Evolutionary conservation across 164 flowering plant genomes (phyloP).

Genomic region (Magnolia kwangsiensis): DNA sequence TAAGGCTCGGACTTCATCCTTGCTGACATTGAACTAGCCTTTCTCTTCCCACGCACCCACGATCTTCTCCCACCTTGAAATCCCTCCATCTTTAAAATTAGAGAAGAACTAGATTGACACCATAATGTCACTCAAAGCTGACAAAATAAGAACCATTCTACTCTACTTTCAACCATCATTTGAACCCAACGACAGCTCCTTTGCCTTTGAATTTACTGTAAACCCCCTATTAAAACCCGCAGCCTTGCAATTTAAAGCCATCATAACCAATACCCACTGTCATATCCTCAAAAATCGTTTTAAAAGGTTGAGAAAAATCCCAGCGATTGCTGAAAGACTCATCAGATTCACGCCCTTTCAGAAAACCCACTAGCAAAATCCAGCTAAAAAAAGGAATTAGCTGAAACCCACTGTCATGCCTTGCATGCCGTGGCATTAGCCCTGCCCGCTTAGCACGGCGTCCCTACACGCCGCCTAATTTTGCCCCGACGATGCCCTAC

Average conservation of each 20-base stretch:
- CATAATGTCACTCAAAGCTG: slow-evolving; percentile 26
- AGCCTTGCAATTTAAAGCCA: slow-evolving; percentile 52
- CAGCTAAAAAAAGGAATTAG: too few relatives aligned
- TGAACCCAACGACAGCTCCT: slow-evolving; percentile 28
- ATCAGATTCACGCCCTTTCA: neutral
- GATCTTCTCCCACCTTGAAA: too few relatives aligned
- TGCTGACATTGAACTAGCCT: slow-evolving; percentile 52
- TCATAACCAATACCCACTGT: slow-evolving; percentile 46
- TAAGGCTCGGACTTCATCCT: slow-evolving; percentile 39
- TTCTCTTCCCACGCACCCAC: slow-evolving; percentile 22
- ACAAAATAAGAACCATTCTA: slow-evolving; percentile 26
- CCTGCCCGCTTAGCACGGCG: too few relatives aligned
- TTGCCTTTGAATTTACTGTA: slow-evolving; percentile 29
- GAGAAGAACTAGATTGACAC: slow-evolving; percentile 31
- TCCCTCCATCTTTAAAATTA: slow-evolving; percentile 12
- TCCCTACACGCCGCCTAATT: too few relatives aligned
- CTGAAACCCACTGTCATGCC: too few relatives aligned
- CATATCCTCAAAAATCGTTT: slow-evolving; percentile 39
- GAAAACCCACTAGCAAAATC: too few relatives aligned
- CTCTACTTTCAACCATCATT: slow-evolving; percentile 36
- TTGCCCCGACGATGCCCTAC: too few relatives aligned
- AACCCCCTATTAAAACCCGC: slow-evolving; percentile 32
- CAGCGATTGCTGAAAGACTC: slow-evolving; percentile 34
- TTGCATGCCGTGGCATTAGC: too few relatives aligned
- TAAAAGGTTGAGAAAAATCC: slow-evolving; percentile 37